Evolutionary conservation across 352 stramenopile genomes (phyloP), one percentile per base, ranked within the genome.

Genomic region (Phytophthora gonapodyides): DNA sequence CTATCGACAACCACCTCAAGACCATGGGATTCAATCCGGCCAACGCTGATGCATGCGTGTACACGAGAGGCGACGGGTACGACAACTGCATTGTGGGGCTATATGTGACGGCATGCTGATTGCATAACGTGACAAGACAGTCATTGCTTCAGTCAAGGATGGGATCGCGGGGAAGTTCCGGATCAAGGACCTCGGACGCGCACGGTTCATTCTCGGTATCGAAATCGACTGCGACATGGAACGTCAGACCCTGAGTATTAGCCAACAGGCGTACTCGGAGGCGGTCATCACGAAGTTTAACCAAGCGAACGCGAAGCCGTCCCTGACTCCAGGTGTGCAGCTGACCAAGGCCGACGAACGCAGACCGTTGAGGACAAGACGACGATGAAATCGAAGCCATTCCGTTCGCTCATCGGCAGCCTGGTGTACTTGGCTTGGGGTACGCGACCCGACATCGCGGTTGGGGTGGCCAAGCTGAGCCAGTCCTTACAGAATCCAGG

Each of bases 161-260:
- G 17, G 7, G 15, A 64, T 64, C 21, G 3, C 21, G 3, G 21
- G 3, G 21, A 24, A 24, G 21, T 24, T 24, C 21, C 21, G 1
- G 1, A 49, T 57, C 51, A 62, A 59, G 46, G 31, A 62, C 19
- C 58, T 61, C 5, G 57, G 63, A 35, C 51, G 31, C 19, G 63
- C 52, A 7, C 43, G 40, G 10, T 72, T 69, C 27, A 63, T 69
- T 36, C 49, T 77, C 19, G 66, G 61, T 7, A 70, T 75, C 30
- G 24, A 61, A 38, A 65, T 71, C 38, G 37, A 73, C 40, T 45
- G 60, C 31, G 37, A 68, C 50, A 64, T 57, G 36, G 21, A 37
- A 35, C 21, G 2, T 31, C 50, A 30, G 15, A 41, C 16, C 21
- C 31, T 50, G 15, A 30, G 21, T 19, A 52, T 63, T 7, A 35